Conservation (phyloP, 805 yeast genomes). For the Limtongozyma cylindracea region DNA sequence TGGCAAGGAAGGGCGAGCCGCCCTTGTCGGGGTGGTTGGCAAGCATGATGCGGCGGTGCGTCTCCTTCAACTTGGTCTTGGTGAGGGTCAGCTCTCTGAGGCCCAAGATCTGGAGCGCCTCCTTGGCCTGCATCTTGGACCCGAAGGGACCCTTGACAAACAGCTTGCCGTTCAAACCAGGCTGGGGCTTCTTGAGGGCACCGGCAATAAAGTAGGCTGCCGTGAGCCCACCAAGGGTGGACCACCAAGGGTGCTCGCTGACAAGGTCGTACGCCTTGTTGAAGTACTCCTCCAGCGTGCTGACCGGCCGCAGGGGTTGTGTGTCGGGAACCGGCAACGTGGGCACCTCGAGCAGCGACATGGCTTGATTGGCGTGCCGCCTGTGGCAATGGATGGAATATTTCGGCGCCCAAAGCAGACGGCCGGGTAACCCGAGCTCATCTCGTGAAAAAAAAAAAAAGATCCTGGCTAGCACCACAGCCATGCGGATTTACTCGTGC, state of each 20-base stretch:
- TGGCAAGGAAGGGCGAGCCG: conserved; percentile 73
- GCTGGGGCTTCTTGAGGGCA: conserved; percentile 34
- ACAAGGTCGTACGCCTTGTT: conserved; percentile 30
- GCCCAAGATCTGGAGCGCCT: conserved; percentile 68
- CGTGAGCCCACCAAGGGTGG: conserved; percentile 46
- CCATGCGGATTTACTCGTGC: conserved; percentile 73
- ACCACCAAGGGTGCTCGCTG: conserved; percentile 55
- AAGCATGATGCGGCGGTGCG: conserved; percentile 66
- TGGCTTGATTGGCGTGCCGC: background rate
- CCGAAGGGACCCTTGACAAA: conserved; percentile 81
- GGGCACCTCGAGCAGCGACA: background rate
- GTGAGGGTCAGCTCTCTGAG: conserved; percentile 39
- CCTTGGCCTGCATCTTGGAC: conserved; percentile 69
- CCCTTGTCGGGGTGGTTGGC: conserved; percentile 90
- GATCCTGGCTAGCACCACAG: conserved; percentile 1
- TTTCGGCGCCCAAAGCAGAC: no score
- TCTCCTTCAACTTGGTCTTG: conserved; percentile 44
- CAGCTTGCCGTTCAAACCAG: conserved; percentile 40
- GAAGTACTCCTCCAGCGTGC: conserved; percentile 29
- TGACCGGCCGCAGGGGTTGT: no score
- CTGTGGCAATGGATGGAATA: no score
- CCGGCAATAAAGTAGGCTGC: conserved; percentile 43
- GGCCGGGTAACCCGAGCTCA: no score
- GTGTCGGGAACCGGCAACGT: no score
- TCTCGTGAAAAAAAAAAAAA: background rate